These are phyloP conservation scores for Fusarium kyushuense DNA, from an alignment of 2,329 filamentous ascomycete species.

Conservation along the genomic window DNA sequence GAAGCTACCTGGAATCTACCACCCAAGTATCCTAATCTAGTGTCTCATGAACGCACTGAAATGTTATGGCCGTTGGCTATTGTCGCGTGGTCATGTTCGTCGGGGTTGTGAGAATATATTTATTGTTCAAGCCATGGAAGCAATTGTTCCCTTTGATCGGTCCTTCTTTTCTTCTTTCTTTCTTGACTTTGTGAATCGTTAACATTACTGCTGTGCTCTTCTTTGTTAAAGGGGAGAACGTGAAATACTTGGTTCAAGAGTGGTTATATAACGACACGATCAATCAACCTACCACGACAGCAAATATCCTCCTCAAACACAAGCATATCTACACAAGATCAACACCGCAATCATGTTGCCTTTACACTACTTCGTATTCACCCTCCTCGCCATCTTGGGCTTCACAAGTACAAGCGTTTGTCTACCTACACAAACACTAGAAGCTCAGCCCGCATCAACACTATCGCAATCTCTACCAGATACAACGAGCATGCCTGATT, in stretches of 20 bases:
- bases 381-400: slow-evolving; percentile 15
- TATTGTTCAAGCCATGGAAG: slow-evolving; percentile 24
- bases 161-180: not conserved
- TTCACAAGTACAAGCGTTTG: slow-evolving; percentile 21
- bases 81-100: slow-evolving; percentile 26
- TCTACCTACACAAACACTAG: slow-evolving; percentile 31
- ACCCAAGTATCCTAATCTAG: slow-evolving; percentile 13
- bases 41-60: slow-evolving; percentile 32
- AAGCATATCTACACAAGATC: not conserved
- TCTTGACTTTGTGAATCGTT: slow-evolving; percentile 12
- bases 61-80: slow-evolving; percentile 23
- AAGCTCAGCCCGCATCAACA: slow-evolving; percentile 22
- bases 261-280: slow-evolving; percentile 27
- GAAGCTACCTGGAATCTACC: slow-evolving; percentile 9
- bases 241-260: slow-evolving; percentile 1
- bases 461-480: slow-evolving; percentile 11
- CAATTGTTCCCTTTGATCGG: not conserved
- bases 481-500: slow-evolving; percentile 9
- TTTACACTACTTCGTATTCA: slow-evolving; percentile 10
- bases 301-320: not conserved
- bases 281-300: not conserved
- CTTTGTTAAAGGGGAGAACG: slow-evolving; percentile 26
- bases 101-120: slow-evolving; percentile 22
- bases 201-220: slow-evolving; percentile 24
- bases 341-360: slow-evolving; percentile 19